Evolutionary conservation across 2,329 filamentous ascomycete species (phyloP), one percentile per base, ranked within the genome.

Genomic region (Metarhizium humberi): DNA sequence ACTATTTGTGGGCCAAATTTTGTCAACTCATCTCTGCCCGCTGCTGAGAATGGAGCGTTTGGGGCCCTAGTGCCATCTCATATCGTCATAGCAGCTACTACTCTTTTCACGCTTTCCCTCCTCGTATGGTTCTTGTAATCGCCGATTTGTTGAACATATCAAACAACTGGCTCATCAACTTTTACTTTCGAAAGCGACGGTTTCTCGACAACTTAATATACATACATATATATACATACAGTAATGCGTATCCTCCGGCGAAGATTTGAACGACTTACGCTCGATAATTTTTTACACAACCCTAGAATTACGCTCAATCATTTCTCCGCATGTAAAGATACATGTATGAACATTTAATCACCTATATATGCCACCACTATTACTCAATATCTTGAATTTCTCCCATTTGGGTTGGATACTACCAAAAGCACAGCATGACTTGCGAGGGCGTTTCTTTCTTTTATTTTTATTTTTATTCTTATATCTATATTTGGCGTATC

Each of bases 1-100:
- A 75, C 81, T 11, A 76, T 78, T 3, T 87, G 84, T 62, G 84
- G 84, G 0, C 69, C 75, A 0, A 68, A 67, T 14, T 87, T 83
- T 60, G 79, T 81, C 57, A 85, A 84, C 59, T 70, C 73, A 45
- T 78, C 76, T n/a, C 65, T 85, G 3, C 75, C 79, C 0, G 69
- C 64, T 38, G 65, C 64, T 4, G 63, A 62, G 49, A 50, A 56
- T 36, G 64, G 55, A n/a, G 56, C 58, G 10, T 58, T 53, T 13
- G 42, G 56, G 6, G 7, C 48, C 8, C 58, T 50, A 36, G 43
- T 51, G 4, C 63, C 65, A 3, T 63, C 62, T 5, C 62, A 34
- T 16, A 3, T 49, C 8, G 11, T 14, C 16, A 10, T 51, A 0
- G 20, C 62, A 56, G 40, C 50, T 11, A 57, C 52, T 40, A 36